Conservation (phyloP, 257 asterid species). For the Ballota nigra region DNA sequence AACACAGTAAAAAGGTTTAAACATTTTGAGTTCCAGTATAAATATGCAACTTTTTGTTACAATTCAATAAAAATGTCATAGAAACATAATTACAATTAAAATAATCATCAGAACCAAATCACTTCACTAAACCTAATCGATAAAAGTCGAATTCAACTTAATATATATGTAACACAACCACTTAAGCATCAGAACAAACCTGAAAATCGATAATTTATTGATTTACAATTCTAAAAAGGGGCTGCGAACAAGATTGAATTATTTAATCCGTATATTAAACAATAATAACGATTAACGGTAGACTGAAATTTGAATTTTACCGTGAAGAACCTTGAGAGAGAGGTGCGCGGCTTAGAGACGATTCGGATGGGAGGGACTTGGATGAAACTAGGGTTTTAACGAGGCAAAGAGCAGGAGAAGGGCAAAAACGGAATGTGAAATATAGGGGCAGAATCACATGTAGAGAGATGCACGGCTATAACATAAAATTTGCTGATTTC, state of each 20-base stretch:
- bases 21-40: neutral
- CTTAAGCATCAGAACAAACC: conserved; percentile 13
- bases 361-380: neutral
- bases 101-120: neutral
- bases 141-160: neutral
- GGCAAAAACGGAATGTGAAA: conserved; percentile 13
- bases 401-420: conserved; percentile 1
- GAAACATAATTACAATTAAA: neutral
- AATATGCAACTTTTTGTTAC: neutral
- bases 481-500: neutral
- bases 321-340: conserved; percentile 9
- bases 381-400: conserved; percentile 28
- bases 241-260: neutral
- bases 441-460: neutral
- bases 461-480: neutral
- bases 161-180: neutral
- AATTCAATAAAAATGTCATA: neutral
- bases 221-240: neutral
- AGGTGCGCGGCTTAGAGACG: neutral
- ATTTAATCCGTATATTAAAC: neutral
- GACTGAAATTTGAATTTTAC: conserved; percentile 19
- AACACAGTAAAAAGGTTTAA: neutral
- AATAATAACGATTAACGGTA: neutral
- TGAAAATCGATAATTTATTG: conserved; percentile 3
- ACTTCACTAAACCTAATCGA: neutral